Base-by-base conservation (phyloP, 345 rosid genomes). In the Heritiera littoralis region DNA sequence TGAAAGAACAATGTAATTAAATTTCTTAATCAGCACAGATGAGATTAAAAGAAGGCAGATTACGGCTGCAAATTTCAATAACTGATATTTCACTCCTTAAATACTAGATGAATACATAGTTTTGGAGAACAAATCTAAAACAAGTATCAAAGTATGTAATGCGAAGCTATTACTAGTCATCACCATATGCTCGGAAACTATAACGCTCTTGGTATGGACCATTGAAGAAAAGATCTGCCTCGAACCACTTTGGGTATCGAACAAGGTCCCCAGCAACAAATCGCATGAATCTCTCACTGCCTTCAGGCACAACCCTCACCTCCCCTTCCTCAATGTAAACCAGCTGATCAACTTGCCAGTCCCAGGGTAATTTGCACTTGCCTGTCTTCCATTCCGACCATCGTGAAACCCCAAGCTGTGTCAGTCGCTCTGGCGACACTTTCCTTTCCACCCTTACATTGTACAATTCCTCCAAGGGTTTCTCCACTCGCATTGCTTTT, bases 271-370 rank as follows among this genome's bases (percentile, higher is more conserved):
- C 99, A 0, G 97, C 96, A 65, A 90, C 72, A 75, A 93, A 95
- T 79, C 68, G 90, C 99, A 95, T 90, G 86, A 80, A 95, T 68
- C 81, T 80, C 71, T 87, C 75, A 73, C 98, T 89, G 48, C 98
- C 98, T 84, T 93, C 93, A 0, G 99, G 98, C 18, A 92, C 98
- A 10, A 95, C 98, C 54, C 95, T 90, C 63, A 93, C 99, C 80
- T 95, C 99, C 7, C 99, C 99, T 89, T 95, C 98, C 87, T 95
- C 97, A 1, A 95, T 88, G 83, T 93, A 95, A 74, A 95, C 99
- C 80, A 93, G 74, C 89, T 93, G 99, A 79, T 95, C 98, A 64
- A 88, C 97, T 76, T 93, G 98, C 99, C 98, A 95, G 79, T 93
- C 98, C 95, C 98, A 92, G 0, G 98, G 92, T 76, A 95, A 61